Percentiles rank a stretch among this genome's conserved stretches.
phyloP scores from a whole-genome alignment of 108 stramenopile species.

The Phaeodactylum tricornutum region DNA sequence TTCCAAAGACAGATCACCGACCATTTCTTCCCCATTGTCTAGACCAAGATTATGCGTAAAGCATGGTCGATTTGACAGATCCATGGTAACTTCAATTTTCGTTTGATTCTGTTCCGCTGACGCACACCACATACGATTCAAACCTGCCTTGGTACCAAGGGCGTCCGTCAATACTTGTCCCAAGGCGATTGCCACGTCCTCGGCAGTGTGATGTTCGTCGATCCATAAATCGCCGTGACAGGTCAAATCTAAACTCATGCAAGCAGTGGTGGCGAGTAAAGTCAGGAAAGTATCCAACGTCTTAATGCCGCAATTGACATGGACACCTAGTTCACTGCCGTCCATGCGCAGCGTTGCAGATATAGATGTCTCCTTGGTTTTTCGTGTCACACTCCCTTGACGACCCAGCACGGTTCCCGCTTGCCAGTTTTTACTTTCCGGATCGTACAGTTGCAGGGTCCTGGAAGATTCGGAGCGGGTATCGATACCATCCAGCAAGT shows the following conservation, averaged over 20 bases:
- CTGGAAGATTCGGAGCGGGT: conserved; percentile 3
- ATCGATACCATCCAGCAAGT: conserved; percentile 49
- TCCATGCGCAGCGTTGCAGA: conserved; percentile 38
- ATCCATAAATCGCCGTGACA: conserved; percentile 89
- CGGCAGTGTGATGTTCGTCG: conserved; percentile 95
- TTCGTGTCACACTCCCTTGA: conserved; percentile 37
- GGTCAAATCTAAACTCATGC: conserved; percentile 48
- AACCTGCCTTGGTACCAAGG: conserved; percentile 74
- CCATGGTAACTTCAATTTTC: conserved; percentile 70
- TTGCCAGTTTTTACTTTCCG: conserved; percentile 24
- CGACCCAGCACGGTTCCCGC: conserved; percentile 37
- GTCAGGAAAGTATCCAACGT: conserved; percentile 77
- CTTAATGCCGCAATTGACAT: conserved; percentile 73
- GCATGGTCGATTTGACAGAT: conserved; percentile 77
- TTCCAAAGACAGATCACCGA: conserved; percentile 55
- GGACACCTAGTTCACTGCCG: conserved; percentile 17
- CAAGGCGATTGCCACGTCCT: conserved; percentile 90
- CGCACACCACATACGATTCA: conserved; percentile 83
- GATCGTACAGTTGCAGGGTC: conserved; percentile 32
- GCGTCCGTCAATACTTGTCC: conserved; percentile 82
- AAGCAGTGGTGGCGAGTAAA: conserved; percentile 48
- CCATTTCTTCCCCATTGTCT: conserved; percentile 14
- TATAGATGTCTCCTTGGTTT: conserved; percentile 82
- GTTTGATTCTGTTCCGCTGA: conserved; percentile 22
- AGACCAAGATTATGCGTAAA: conserved; percentile 52